phyloP scores from a whole-genome alignment of 768 basidiomycete species.

The Lactarius hengduanensis region DNA sequence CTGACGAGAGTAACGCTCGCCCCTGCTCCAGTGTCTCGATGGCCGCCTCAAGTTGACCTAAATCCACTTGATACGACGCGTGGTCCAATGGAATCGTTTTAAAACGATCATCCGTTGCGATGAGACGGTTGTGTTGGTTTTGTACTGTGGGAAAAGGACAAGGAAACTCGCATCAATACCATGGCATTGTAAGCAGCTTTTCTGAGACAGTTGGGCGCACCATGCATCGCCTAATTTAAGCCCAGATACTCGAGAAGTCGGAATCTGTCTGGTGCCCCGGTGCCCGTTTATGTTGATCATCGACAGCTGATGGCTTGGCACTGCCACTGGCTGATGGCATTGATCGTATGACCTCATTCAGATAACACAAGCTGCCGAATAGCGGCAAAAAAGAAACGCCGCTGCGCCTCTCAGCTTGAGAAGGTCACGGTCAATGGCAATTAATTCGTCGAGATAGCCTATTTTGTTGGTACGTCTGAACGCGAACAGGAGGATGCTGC shows the following conservation, averaged over 20 bases:
- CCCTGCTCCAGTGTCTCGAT: neutral
- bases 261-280: neutral
- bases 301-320: too few relatives aligned
- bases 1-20: neutral
- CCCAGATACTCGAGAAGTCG: neutral
- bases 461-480: neutral
- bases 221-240: neutral
- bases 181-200: neutral
- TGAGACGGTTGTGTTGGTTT: neutral
- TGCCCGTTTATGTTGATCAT: too few relatives aligned
- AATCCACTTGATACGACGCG: neutral
- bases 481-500: neutral
- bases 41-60: neutral
- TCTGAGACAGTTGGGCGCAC: too few relatives aligned
- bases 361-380: neutral
- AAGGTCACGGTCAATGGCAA: neutral
- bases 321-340: too few relatives aligned
- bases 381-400: neutral
- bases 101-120: neutral
- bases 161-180: neutral
- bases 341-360: neutral
- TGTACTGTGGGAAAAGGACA: neutral
- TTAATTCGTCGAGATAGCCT: slow-evolving; percentile 1
- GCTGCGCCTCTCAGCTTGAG: neutral
- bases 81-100: neutral